Evolutionary conservation across 2,329 filamentous ascomycete species (phyloP).

Genomic region (Pseudofabraea citricarpa): DNA sequence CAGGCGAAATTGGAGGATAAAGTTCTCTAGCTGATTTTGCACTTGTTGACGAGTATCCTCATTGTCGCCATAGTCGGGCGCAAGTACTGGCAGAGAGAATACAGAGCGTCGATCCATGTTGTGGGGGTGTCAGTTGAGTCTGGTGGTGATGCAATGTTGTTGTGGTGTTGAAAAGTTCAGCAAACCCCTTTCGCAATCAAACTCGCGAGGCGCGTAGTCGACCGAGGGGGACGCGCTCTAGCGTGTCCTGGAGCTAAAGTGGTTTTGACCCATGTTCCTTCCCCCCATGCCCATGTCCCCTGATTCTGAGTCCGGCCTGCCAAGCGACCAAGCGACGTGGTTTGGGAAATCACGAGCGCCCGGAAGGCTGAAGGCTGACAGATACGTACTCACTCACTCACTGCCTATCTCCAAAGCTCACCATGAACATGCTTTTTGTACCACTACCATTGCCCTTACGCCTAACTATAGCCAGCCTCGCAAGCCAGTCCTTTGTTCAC

Average conservation of each 20-base stretch:
- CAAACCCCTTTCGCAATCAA: too few relatives aligned
- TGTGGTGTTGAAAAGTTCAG: constrained; percentile 1
- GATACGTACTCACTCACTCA: neutral
- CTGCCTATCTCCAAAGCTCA: too few relatives aligned
- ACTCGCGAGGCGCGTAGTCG: neutral
- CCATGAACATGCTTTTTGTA: neutral
- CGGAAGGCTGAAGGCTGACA: neutral
- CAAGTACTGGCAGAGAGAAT: constrained; percentile 79
- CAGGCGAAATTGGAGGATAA: constrained; percentile 88
- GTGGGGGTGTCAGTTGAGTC: neutral
- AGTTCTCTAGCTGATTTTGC: constrained; percentile 78
- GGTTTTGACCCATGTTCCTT: too few relatives aligned
- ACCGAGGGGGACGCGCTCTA: neutral
- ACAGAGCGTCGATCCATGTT: constrained; percentile 83
- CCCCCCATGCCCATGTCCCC: too few relatives aligned
- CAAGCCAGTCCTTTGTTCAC: constrained; percentile 2
- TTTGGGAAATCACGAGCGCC: neutral
- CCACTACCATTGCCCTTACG: neutral
- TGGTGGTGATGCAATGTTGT: neutral
- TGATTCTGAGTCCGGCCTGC: too few relatives aligned
- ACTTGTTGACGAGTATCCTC: constrained; percentile 64
- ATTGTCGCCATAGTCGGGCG: constrained; percentile 58
- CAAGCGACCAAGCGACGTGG: too few relatives aligned
- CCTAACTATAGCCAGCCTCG: neutral
- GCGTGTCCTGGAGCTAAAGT: neutral